phyloP scores from a whole-genome alignment of 202 grass and related monocot genomes.

The Hordeum pubiflorum region DNA sequence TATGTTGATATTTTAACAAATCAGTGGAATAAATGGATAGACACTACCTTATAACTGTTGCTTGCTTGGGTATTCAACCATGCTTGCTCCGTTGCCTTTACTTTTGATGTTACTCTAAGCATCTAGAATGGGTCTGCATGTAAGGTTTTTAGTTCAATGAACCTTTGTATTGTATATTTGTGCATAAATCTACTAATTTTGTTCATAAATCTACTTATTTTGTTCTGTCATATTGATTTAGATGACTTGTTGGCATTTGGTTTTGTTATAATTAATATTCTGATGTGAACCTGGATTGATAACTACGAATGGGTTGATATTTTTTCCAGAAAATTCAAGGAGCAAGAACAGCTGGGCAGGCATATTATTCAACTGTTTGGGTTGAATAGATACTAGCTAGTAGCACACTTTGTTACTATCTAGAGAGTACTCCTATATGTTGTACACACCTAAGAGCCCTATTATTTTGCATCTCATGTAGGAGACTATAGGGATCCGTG shows the following conservation, averaged over 20 bases:
- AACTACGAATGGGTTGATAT: not conserved
- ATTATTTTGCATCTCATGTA: not conserved
- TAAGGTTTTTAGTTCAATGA: not conserved
- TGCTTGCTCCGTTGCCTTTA: not conserved
- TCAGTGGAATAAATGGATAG: too few relatives aligned
- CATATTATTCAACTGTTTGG: not conserved
- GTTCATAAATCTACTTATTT: not conserved
- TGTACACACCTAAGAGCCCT: not conserved
- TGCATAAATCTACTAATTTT: not conserved
- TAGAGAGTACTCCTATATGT: not conserved
- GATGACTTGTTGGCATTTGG: not conserved
- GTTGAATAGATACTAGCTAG: not conserved
- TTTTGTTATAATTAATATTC: not conserved
- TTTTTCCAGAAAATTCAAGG: not conserved
- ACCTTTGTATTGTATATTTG: not conserved
- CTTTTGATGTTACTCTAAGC: not conserved
- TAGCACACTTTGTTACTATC: not conserved
- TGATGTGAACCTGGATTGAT: not conserved
- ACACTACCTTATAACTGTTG: too few relatives aligned
- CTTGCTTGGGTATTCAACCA: not conserved
- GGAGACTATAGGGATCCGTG: not conserved
- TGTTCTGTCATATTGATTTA: not conserved
- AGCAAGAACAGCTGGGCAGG: not conserved
- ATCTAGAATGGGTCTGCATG: not conserved
- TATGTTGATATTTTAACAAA: too few relatives aligned